Conservation (phyloP, 257 asterid species). For the Solanum dulcamara region DNA sequence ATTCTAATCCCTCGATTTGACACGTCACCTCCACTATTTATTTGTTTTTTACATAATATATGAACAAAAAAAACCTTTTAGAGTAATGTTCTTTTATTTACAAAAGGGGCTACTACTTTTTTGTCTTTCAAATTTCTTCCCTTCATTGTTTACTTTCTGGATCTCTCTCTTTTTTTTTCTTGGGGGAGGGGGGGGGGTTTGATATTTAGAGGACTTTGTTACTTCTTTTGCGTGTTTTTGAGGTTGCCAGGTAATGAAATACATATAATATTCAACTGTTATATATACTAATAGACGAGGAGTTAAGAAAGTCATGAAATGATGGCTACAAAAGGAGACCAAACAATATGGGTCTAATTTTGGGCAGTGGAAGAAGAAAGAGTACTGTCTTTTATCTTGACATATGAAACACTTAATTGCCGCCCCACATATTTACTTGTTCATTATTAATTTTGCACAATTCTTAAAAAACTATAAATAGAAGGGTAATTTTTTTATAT, state of each 20-base stretch:
- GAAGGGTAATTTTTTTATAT: too few species aligned
- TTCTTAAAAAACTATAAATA: too few species aligned
- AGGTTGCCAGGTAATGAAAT: neutral
- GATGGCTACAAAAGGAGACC: neutral
- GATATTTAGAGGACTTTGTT: neutral
- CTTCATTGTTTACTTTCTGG: neutral
- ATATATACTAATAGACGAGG: neutral
- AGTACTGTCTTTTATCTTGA: neutral
- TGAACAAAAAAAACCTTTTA: neutral
- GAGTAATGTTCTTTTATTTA: neutral
- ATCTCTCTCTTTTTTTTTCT: neutral
- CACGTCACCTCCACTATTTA: neutral
- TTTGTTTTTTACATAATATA: neutral
- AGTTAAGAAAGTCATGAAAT: neutral
- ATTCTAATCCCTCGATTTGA: neutral
- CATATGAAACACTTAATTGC: constrained; percentile 5
- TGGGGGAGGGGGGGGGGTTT: too few species aligned
- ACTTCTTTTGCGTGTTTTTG: constrained; percentile 7
- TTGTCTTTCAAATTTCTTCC: neutral
- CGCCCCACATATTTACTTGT: too few species aligned
- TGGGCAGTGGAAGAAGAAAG: constrained; percentile 7
- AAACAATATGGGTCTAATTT: constrained; percentile 8
- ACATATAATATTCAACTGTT: constrained; percentile 3
- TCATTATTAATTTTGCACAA: too few species aligned
- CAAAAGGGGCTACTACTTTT: neutral